A percentile compares a stretch with the other conserved stretches of the same genome.
These are phyloP conservation scores for Phytophthora tentaculata DNA, from an alignment of 352 stramenopile species.

Conservation along the genomic window DNA sequence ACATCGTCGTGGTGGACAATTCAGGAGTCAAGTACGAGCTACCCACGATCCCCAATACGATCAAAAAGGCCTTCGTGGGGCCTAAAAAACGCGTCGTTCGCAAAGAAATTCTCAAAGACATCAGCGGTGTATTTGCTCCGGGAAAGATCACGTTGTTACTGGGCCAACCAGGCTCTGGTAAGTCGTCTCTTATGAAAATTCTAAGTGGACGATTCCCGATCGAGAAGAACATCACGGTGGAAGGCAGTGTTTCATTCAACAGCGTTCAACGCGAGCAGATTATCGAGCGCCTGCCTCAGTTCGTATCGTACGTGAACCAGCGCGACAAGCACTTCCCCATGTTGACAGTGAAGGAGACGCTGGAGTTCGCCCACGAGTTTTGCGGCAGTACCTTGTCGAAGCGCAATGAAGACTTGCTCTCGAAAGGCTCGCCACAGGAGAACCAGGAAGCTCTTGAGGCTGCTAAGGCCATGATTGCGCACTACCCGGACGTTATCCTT, in stretches of 20 bases:
- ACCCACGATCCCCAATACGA: constrained; percentile 37
- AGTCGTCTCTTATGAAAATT: constrained; percentile 51
- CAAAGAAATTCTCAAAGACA: constrained; percentile 46
- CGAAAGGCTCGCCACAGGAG: constrained; percentile 34
- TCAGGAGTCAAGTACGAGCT: constrained; percentile 24
- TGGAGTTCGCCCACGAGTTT: constrained; percentile 40
- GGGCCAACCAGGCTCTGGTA: constrained; percentile 26
- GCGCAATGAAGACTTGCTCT: constrained; percentile 19
- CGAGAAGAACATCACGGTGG: constrained; percentile 43
- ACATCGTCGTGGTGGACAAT: neutral
- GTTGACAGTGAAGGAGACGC: constrained; percentile 40
- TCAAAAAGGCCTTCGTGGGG: constrained; percentile 35
- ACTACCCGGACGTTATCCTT: constrained; percentile 19
- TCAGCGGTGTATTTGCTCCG: constrained; percentile 39
- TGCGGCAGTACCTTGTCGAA: constrained; percentile 32
- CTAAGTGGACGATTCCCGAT: constrained; percentile 45
- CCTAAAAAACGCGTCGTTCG: constrained; percentile 36
- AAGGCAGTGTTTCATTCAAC: constrained; percentile 8
- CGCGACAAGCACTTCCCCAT: constrained; percentile 35
- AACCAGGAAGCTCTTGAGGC: constrained; percentile 25
- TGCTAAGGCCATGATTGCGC: constrained; percentile 10
- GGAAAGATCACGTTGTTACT: constrained; percentile 47
- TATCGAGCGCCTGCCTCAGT: neutral
- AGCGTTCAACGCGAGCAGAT: neutral
- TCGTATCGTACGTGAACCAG: constrained; percentile 9